Evolutionary conservation across 2,329 filamentous ascomycete species (phyloP), one percentile per base, ranked within the genome.

Genomic region (Penicillium nordicum): DNA sequence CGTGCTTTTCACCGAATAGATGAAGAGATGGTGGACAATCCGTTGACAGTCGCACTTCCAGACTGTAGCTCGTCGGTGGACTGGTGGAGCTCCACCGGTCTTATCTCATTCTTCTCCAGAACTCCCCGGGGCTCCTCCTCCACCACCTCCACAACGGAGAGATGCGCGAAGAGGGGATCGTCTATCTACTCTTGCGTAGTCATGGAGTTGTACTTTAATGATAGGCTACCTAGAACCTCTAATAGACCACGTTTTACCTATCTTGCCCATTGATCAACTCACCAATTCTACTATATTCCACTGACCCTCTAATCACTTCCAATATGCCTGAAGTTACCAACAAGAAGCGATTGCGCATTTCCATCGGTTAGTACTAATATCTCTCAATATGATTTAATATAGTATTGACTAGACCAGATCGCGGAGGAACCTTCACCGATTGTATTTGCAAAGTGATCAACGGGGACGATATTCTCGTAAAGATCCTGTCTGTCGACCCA

Each of bases 401-500:
- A 14, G 23, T 18, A 49, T 38, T 38, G 34, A 36, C 34, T 29
- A 29, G 36, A 21, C 6, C 36, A 53, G 64, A 67, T 43, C 59
- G 63, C 23, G 83, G 91, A 68, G 60, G 60, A 16, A 62, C 60
- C n/a, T 62, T 62, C 25, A 60, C 58, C 18, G 60, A 62, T 46
- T 55, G 55, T 50, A 45, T 44, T 7, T 44, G 41, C 37, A 53
- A 49, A 23, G 47, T 53, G 23, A 41, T 48, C 23, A 47, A 44
- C 30, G 32, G 37, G 21, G 41, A 48, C 5, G 88, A 92, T 70
- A 82, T 90, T 46, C 80, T 93, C 50, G 89, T 92, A 74, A 93
- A 93, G 76, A 83, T 95, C 4, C 83, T 95, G 21, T 94, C 90
- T 1, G 89, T 92, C 63, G 91, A 95, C 70, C 91, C 91, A 3